These are phyloP conservation scores for Dendrothele bispora DNA, from an alignment of 768 basidiomycete genomes.

Conservation along the genomic window DNA sequence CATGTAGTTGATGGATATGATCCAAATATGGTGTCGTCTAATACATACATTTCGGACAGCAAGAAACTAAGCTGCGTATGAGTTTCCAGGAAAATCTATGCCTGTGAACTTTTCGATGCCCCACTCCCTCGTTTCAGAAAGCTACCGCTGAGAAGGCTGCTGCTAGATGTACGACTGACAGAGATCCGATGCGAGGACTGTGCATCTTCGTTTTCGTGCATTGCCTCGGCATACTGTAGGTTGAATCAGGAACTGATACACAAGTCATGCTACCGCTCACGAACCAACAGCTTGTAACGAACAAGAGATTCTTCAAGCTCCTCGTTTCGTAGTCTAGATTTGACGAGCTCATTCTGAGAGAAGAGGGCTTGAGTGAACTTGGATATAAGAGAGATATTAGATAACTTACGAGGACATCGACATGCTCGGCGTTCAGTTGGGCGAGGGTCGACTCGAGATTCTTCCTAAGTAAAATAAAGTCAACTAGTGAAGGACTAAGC, in stretches of 20 bases:
- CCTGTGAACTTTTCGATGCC: slow-evolving; percentile 4
- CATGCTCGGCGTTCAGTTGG: slow-evolving; percentile 82
- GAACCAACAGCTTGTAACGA: slow-evolving; percentile 90
- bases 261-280: no score
- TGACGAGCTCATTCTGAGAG: slow-evolving; percentile 84
- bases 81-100: no score
- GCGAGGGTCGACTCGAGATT: slow-evolving; percentile 76
- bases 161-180: slow-evolving; percentile 15
- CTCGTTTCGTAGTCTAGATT: slow-evolving; percentile 83
- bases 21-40: not conserved
- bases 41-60: not conserved
- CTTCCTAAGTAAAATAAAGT: slow-evolving; percentile 51
- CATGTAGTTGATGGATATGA: slow-evolving; percentile 6
- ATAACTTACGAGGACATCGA: slow-evolving; percentile 60
- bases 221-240: slow-evolving; percentile 62
- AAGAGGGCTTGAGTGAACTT: not conserved
- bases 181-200: slow-evolving; percentile 66
- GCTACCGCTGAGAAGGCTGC: no score
- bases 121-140: slow-evolving; percentile 8
- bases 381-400: not conserved
- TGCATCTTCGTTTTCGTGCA: slow-evolving; percentile 75
- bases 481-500: slow-evolving; percentile 2
- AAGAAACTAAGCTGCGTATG: no score
- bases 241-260: not conserved
- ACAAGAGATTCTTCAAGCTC: slow-evolving; percentile 94